Evolutionary conservation across 371 early-diverging fungal genomes (phyloP).

Genomic region (Encephalitozoon intestinalis): DNA sequence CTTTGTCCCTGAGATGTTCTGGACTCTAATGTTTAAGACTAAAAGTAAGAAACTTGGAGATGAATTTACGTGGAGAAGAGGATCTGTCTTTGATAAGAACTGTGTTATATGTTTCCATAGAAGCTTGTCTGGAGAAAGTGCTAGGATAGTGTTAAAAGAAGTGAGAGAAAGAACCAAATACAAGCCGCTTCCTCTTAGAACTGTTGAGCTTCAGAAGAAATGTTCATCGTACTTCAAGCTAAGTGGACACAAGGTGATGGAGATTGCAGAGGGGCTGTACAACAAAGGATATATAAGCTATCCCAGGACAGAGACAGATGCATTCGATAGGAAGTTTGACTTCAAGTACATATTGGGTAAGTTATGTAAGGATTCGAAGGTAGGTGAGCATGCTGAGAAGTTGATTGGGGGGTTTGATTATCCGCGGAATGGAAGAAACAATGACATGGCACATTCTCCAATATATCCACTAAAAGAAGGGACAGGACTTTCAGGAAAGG

Average conservation of each 20-base stretch:
- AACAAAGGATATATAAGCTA: slow-evolving; percentile 83
- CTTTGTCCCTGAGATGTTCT: slow-evolving; percentile 81
- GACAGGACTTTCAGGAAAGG: slow-evolving; percentile 63
- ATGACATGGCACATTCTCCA: slow-evolving; percentile 97
- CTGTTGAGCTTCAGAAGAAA: slow-evolving; percentile 81
- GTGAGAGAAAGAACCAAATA: slow-evolving; percentile 27
- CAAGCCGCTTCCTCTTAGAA: slow-evolving; percentile 81
- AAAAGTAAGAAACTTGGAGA: slow-evolving; percentile 62
- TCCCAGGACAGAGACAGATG: slow-evolving; percentile 96
- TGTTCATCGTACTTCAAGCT: slow-evolving; percentile 68
- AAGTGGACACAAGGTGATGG: slow-evolving; percentile 74
- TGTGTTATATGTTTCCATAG: slow-evolving; percentile 52
- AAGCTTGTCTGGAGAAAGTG: neutral
- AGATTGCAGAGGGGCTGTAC: slow-evolving; percentile 67
- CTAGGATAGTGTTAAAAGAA: slow-evolving; percentile 16
- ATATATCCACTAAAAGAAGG: slow-evolving; percentile 83
- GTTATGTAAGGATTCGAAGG: slow-evolving; percentile 38
- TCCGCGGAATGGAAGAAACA: slow-evolving; percentile 78
- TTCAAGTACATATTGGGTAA: slow-evolving; percentile 61
- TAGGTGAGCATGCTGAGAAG: slow-evolving; percentile 35
- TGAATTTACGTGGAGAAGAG: slow-evolving; percentile 63
- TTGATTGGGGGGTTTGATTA: slow-evolving; percentile 15
- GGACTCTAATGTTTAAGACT: slow-evolving; percentile 69
- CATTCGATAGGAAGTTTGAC: slow-evolving; percentile 71
- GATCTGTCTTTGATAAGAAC: slow-evolving; percentile 58